Percentiles rank a stretch among this genome's conserved stretches.
These are phyloP conservation scores for Solanum hybrid DNA, from an alignment of 305 asterid species.

Conservation along the genomic window DNA sequence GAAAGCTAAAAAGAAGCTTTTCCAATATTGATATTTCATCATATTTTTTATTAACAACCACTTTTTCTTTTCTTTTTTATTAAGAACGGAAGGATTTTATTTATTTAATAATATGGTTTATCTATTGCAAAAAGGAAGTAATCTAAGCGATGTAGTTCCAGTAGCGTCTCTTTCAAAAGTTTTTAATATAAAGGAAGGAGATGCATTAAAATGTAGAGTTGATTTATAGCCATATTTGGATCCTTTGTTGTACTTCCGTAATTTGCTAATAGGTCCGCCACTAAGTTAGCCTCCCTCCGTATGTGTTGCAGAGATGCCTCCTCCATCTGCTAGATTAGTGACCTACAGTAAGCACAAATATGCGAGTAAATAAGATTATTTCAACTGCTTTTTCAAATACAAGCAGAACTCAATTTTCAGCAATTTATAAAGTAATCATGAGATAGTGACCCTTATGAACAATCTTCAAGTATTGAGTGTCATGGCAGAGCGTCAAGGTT, in stretches of 20 bases:
- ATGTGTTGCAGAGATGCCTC: not conserved
- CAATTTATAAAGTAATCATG: not conserved
- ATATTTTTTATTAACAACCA: too few species aligned
- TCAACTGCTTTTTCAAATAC: not conserved
- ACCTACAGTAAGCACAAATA: not conserved
- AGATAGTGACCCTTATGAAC: not conserved
- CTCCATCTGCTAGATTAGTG: not conserved
- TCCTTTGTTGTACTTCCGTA: not conserved
- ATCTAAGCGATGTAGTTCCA: not conserved
- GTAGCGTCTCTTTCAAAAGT: not conserved
- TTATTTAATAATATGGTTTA: not conserved
- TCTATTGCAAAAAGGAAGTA: not conserved
- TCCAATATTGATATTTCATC: not conserved
- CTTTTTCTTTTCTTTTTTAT: not conserved
- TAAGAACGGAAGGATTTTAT: not conserved
- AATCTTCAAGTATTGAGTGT: not conserved
- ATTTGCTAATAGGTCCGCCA: not conserved
- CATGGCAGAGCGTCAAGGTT: not conserved
- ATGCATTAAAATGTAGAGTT: not conserved
- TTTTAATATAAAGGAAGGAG: not conserved
- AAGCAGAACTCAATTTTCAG: not conserved
- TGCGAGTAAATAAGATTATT: not conserved
- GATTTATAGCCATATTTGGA: not conserved
- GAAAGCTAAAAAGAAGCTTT: not conserved
- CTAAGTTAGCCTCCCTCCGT: not conserved